phyloP scores from a whole-genome alignment of 495 filamentous ascomycete genomes.

The Usnea hakonensis region DNA sequence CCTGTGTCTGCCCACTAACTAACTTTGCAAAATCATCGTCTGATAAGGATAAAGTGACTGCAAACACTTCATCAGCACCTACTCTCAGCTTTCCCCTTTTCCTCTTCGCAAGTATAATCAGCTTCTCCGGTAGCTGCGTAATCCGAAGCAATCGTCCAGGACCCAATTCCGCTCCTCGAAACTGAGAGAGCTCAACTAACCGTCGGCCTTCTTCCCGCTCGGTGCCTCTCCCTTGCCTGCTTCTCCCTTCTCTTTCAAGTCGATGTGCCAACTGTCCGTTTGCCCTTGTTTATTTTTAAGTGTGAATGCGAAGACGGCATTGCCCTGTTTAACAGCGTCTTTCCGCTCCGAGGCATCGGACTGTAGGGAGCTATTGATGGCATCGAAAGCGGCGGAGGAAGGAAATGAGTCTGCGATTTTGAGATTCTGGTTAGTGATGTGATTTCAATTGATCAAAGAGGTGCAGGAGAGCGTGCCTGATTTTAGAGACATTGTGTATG shows the following conservation, averaged over 20 bases:
- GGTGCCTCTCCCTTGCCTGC: constrained; percentile 63
- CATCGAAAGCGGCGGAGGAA: constrained; percentile 83
- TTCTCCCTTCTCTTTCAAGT: constrained; percentile 81
- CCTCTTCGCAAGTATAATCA: not conserved
- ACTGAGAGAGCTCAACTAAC: constrained; percentile 41
- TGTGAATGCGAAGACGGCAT: constrained; percentile 83
- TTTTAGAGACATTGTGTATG: constrained; percentile 68
- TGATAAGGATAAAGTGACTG: constrained; percentile 76
- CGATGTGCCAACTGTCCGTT: constrained; percentile 84
- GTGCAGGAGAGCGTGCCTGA: constrained; percentile 48
- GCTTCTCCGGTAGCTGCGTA: not conserved
- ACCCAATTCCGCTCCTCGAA: not conserved
- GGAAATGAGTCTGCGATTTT: constrained; percentile 68
- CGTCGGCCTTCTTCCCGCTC: constrained; percentile 60
- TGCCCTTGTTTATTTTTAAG: constrained; percentile 79
- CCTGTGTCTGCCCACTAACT: constrained; percentile 81
- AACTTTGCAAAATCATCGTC: constrained; percentile 81
- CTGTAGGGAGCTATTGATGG: constrained; percentile 67
- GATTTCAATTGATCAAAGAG: not conserved
- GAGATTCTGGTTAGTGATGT: not conserved
- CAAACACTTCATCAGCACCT: not conserved
- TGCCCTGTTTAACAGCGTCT: constrained; percentile 78
- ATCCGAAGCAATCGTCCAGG: not conserved
- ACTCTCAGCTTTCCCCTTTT: not conserved
- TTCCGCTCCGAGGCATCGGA: constrained; percentile 66